Conservation (phyloP, 192 early-diverging fungal species). For the Coemansia sp. region DNA sequence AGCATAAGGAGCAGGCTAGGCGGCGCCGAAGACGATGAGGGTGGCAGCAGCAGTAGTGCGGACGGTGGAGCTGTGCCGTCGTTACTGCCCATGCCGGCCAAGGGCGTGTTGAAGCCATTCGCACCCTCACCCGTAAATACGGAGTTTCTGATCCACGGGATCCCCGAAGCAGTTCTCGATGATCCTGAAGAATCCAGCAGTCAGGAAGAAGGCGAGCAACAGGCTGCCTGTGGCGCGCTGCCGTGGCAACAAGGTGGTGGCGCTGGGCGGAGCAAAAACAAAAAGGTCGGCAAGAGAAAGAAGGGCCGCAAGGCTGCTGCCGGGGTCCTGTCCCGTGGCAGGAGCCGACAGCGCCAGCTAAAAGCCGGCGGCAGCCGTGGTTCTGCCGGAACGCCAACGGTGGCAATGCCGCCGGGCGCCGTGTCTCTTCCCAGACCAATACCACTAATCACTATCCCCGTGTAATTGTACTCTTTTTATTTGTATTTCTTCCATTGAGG, state of each 20-base stretch:
- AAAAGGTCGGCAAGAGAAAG: constrained; percentile 20
- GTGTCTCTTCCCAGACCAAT: constrained; percentile 24
- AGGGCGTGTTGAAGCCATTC: constrained; percentile 46
- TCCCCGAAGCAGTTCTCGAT: constrained; percentile 7
- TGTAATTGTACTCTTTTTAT: constrained; percentile 41
- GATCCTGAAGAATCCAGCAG: not conserved
- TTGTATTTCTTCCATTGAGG: not conserved
- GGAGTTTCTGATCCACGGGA: constrained; percentile 13
- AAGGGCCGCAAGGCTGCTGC: constrained; percentile 8
- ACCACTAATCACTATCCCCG: constrained; percentile 21
- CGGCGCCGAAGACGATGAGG: no score
- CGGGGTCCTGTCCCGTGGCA: not conserved
- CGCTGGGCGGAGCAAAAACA: constrained; percentile 3
- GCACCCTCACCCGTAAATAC: constrained; percentile 26
- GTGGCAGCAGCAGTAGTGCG: not conserved
- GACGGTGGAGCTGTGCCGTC: not conserved
- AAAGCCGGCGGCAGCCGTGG: not conserved
- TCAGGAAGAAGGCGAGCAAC: not conserved
- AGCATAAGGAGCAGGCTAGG: not conserved
- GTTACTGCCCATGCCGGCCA: constrained; percentile 4
- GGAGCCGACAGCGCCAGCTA: constrained; percentile 4
- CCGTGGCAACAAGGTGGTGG: not conserved
- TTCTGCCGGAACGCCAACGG: no score
- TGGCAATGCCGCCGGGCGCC: constrained; percentile 10
- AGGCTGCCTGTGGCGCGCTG: not conserved